Conservation (phyloP, 352 stramenopile species). For the Globisporangium spinosum region DNA sequence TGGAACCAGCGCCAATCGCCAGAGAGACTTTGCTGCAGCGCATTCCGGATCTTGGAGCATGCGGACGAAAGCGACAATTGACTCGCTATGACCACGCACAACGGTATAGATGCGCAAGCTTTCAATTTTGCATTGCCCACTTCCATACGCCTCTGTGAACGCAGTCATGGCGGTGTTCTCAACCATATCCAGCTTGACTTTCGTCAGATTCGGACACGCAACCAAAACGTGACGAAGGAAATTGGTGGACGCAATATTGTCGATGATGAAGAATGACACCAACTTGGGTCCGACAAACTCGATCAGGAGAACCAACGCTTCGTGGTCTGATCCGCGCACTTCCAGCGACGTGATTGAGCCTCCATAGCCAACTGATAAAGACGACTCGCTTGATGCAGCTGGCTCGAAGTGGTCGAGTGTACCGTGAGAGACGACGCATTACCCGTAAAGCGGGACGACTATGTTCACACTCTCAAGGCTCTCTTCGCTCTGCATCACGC, state of each 20-base stretch:
- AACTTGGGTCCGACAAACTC: conserved; percentile 1
- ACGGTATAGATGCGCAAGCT: too few relatives aligned
- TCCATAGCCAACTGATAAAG: not conserved
- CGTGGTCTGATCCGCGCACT: not conserved
- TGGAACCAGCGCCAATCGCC: not conserved
- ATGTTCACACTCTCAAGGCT: conserved; percentile 1
- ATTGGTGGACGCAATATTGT: not conserved
- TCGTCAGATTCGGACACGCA: conserved; percentile 6
- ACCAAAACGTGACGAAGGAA: not conserved
- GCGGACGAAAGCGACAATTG: too few relatives aligned
- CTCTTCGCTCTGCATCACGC: conserved; percentile 5
- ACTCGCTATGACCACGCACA: too few relatives aligned
- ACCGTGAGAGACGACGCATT: conserved; percentile 1
- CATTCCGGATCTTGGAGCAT: too few relatives aligned
- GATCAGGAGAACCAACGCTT: not conserved
- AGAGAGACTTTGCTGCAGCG: not conserved
- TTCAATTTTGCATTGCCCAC: not conserved
- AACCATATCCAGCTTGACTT: not conserved
- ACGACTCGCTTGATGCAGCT: not conserved
- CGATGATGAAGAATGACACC: not conserved
- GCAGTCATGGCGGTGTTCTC: not conserved
- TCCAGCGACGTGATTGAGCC: conserved; percentile 2
- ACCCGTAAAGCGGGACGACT: conserved; percentile 2
- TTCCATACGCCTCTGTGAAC: not conserved
- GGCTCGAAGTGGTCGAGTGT: not conserved